These are phyloP conservation scores for Phanerodontia chrysosporium DNA, from an alignment of 768 basidiomycete species.

Conservation along the genomic window DNA sequence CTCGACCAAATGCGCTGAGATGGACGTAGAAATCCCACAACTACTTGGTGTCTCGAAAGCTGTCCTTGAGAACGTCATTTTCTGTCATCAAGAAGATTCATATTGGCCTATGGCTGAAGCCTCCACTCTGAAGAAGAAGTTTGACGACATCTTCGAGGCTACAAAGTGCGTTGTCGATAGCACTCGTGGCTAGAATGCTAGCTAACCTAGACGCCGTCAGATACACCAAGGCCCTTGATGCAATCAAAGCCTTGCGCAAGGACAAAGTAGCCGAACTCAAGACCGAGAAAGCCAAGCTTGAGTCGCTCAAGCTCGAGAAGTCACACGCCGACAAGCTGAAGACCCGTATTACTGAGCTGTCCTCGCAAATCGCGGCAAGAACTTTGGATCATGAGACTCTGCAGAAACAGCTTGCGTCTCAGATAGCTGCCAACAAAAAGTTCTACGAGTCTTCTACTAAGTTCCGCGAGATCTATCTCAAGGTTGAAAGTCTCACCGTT, in stretches of 20 bases:
- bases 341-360: slow-evolving; percentile 57
- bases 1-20: slow-evolving; percentile 96
- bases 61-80: slow-evolving; percentile 98
- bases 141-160: slow-evolving; percentile 99
- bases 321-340: slow-evolving; percentile 81
- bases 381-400: slow-evolving; percentile 71
- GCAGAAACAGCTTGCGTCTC: slow-evolving; percentile 57
- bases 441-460: slow-evolving; percentile 82
- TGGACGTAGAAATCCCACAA: slow-evolving; percentile 91
- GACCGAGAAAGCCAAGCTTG: slow-evolving; percentile 83
- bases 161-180: slow-evolving; percentile 56
- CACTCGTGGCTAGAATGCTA: background rate
- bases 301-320: slow-evolving; percentile 77
- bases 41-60: slow-evolving; percentile 94
- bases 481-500: slow-evolving; percentile 58
- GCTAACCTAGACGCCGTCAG: slow-evolving; percentile 35
- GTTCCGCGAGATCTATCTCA: slow-evolving; percentile 81
- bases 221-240: slow-evolving; percentile 94
- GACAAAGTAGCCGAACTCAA: slow-evolving; percentile 89
- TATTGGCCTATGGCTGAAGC: slow-evolving; percentile 97
- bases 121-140: slow-evolving; percentile 92
- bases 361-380: slow-evolving; percentile 58
- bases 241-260: slow-evolving; percentile 86
- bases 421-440: slow-evolving; percentile 65
- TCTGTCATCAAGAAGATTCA: slow-evolving; percentile 98